A percentile compares a stretch with the other conserved stretches of the same genome.
These are phyloP conservation scores for Aspergillus hancockii DNA, from an alignment of 495 filamentous ascomycete species.

Conservation along the genomic window DNA sequence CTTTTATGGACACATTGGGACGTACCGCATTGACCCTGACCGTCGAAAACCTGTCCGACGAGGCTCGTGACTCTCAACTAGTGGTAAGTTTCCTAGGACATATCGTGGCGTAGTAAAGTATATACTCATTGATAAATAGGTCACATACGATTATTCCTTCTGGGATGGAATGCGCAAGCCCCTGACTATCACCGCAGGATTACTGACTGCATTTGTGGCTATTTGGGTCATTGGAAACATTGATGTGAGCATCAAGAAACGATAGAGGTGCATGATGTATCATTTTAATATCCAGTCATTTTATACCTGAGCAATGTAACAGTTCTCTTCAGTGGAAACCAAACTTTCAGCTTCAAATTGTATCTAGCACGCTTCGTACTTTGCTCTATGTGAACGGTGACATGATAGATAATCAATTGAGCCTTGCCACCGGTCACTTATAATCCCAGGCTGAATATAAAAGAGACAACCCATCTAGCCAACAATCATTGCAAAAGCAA, in stretches of 20 bases:
- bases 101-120: background rate
- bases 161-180: constrained; percentile 82
- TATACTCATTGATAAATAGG: constrained; percentile 23
- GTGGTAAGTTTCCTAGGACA: constrained; percentile 50
- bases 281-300: background rate
- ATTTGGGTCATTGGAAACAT: constrained; percentile 76
- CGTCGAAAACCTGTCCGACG: constrained; percentile 84
- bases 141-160: constrained; percentile 85
- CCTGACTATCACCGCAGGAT: constrained; percentile 73
- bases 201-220: constrained; percentile 71
- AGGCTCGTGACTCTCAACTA: constrained; percentile 76
- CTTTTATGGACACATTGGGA: constrained; percentile 92
- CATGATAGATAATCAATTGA: background rate
- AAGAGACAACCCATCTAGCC: constrained; percentile 1
- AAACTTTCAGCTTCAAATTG: background rate
- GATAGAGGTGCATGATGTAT: constrained; percentile 33
- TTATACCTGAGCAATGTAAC: constrained; percentile 4
- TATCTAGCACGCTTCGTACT: background rate
- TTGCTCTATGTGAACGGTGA: background rate
- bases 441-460: background rate
- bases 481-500: background rate
- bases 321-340: background rate
- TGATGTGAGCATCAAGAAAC: constrained; percentile 68
- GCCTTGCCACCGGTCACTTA: background rate
- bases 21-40: constrained; percentile 80